Base-by-base conservation (phyloP, 1,284 basidiomycete genomes). In the Lignosus rhinocerotis region DNA sequence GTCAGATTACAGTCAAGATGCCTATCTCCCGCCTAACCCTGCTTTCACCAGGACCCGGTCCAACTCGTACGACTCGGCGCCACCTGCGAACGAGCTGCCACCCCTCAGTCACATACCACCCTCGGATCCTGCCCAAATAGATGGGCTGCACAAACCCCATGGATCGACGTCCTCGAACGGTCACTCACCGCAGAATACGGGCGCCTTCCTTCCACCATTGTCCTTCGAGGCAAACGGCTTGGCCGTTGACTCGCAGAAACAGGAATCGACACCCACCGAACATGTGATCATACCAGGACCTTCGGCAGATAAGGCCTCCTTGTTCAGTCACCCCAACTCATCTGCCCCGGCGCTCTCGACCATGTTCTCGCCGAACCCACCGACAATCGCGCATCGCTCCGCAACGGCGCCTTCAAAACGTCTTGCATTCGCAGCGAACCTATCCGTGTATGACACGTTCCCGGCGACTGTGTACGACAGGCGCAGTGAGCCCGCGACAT, bases 401-500 rank as follows among this genome's bases (percentile, higher is more conserved):
- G 83, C 87, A 33, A 87, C 87, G 33, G 76, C 83, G 38, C 83
- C 87, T n/a, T 72, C 77, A 68, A 94, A 92, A 73, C 80, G 84
- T 51, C 76, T 98, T 38, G 83, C 90, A 53, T 99, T 98, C 77
- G 95, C 96, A 33, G 90, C 86, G 47, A 95, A 94, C 71, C 78
- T 97, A 69, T 93, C 92, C 34, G 93, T 98, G 51, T 98, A 98
- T 71, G 93, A 95, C 73, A 99, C 96, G 7, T 98, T 98, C 81
- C 88, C 94, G 44, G 77, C 93, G 10, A 81, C 83, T 43, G 89
- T 95, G 56, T 99, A 99, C 75, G 96, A 99, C 75, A 83, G 96
- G 54, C 81, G 95, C 62, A 95, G 93, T 67, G 96, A 98, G 75
- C 94, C 94, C 31, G 96, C 95, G 47, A 98, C 96, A 19, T 98